Evolutionary conservation across 805 yeast species (phyloP), one percentile per base, ranked within the genome.

Genomic region (Hanseniaspora clermontiae): DNA sequence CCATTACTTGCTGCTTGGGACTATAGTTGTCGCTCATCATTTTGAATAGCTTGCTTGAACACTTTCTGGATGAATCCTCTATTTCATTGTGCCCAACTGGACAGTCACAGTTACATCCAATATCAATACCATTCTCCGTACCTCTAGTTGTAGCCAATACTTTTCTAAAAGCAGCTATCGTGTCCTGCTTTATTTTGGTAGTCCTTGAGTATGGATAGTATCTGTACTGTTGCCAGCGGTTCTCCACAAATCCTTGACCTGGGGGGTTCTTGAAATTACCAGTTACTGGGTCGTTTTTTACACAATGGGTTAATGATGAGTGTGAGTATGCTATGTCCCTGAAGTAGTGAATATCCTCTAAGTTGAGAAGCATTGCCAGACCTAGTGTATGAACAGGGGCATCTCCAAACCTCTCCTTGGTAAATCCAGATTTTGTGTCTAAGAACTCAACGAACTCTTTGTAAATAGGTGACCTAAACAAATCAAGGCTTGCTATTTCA

Each of bases 371-470:
- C 77, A 93, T 74, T 0, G 88, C 91, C 5, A 85, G 79, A 0
- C 95, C 97, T 24, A 93, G 69, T 0, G 96, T 83, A 67, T 89
- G 97, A 5, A 91, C 82, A 0, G 97, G 96, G 0, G 97, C 96
- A 74, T 91, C 97, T 1, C 97, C 97, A 97, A 97, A 91, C 64
- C 98, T 73, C 67, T 93, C 96, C 55, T 78, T 76, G 76, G 82
- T 89, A 65, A 91, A 90, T 0, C 97, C 97, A 11, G 90, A 87
- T 4, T 81, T 71, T 8, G 68, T 51, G 57, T 93, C 97, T 50
- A 91, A 68, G 61, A 73, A 78, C 42, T 81, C 70, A 67, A 87
- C 87, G 66, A 82, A 90, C 29, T 74, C 73, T 51, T 79, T 75
- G 68, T 91, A 93, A 20, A 74, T 66, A 5, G 77, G 75, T 24